Conservation (phyloP, 352 stramenopile species). For the Saprolegnia diclina region DNA sequence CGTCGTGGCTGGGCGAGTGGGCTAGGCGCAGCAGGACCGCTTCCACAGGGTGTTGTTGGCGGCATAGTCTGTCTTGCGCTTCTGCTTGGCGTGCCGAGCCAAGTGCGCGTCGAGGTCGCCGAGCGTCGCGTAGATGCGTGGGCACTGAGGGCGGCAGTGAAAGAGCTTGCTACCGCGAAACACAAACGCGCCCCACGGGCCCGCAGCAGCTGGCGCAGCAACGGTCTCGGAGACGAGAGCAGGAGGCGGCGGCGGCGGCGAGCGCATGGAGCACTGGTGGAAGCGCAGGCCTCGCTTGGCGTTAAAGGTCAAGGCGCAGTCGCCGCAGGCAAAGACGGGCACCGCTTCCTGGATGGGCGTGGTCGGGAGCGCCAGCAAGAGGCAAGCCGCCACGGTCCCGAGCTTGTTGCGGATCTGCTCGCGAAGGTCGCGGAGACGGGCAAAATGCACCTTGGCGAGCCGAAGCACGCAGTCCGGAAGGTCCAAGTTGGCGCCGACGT, state of each 20-base stretch:
- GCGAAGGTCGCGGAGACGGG: constrained; percentile 91
- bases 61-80: not conserved
- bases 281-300: constrained; percentile 73
- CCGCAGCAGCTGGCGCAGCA: not conserved
- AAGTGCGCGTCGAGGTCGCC: not conserved
- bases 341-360: constrained; percentile 79
- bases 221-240: no score
- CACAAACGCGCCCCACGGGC: not conserved
- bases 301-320: constrained; percentile 83
- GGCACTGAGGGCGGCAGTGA: not conserved
- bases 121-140: not conserved
- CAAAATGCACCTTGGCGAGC: constrained; percentile 93
- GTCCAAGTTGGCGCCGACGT: constrained; percentile 91
- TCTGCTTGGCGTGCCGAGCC: not conserved
- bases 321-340: constrained; percentile 63
- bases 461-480: constrained; percentile 92
- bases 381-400: constrained; percentile 81
- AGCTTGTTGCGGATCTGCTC: constrained; percentile 94
- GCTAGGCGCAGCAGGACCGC: not conserved
- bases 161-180: not conserved
- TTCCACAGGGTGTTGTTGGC: not conserved
- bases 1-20: no score
- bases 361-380: constrained; percentile 78
- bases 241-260: no score
- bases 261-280: constrained; percentile 50